Evolutionary conservation across 176 grass and related monocot species (phyloP).

Genomic region (Chloris gayana): DNA sequence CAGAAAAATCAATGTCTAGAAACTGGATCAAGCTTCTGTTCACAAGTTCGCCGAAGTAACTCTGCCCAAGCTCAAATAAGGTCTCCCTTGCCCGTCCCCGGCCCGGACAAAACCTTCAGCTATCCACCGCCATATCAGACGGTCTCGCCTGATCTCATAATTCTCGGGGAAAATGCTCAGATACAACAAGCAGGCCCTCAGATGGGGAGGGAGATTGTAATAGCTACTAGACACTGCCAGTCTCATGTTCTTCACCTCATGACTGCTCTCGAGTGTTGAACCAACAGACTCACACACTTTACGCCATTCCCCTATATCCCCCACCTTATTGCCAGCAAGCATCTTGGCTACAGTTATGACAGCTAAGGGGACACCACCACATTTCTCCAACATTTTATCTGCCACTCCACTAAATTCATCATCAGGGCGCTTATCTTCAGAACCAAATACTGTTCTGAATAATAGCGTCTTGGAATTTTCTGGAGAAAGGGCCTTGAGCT

Average conservation of each 20-base stretch:
- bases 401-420: neutral
- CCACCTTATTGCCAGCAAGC: neutral
- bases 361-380: constrained; percentile 3
- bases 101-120: neutral
- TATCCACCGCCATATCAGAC: constrained; percentile 23
- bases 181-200: constrained; percentile 14
- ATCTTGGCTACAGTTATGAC: neutral
- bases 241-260: constrained; percentile 13
- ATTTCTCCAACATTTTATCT: neutral
- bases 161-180: neutral
- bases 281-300: neutral
- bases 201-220: neutral
- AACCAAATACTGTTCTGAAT: neutral
- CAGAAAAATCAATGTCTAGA: neutral
- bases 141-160: constrained; percentile 23
- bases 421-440: neutral
- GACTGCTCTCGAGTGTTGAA: neutral
- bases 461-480: constrained; percentile 7
- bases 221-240: neutral
- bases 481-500: constrained; percentile 10
- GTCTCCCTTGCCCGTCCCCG: neutral
- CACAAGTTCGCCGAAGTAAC: neutral
- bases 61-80: constrained; percentile 19
- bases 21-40: neutral
- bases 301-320: neutral